These are phyloP conservation scores for Boletus sp. DNA, from an alignment of 768 basidiomycete genomes.

Conservation along the genomic window DNA sequence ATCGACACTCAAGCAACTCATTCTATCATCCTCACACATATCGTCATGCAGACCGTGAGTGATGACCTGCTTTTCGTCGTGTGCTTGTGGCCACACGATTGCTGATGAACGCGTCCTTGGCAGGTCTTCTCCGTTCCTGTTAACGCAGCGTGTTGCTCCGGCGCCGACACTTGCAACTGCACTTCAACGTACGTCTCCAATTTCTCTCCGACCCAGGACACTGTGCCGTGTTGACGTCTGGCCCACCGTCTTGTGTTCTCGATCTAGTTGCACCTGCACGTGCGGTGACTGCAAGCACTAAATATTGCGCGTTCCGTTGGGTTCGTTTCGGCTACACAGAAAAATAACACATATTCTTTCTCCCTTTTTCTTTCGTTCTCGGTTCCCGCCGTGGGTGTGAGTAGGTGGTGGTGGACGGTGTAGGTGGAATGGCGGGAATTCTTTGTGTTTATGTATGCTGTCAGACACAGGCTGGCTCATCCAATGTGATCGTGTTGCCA, in stretches of 20 bases:
- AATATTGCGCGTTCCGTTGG: background rate
- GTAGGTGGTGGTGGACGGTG: no score
- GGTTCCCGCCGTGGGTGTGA: no score
- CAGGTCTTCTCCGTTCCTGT: slow-evolving; percentile 9
- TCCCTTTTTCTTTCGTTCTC: no score
- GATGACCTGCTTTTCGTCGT: no score
- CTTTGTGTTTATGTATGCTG: no score
- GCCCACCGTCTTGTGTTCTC: background rate
- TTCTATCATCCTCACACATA: background rate
- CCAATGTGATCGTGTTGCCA: no score
- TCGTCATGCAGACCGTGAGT: slow-evolving; percentile 23
- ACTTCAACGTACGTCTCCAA: slow-evolving; percentile 3
- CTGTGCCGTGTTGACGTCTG: background rate
- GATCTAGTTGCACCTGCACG: slow-evolving; percentile 14
- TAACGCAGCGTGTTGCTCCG: slow-evolving; percentile 21
- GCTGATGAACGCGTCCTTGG: background rate
- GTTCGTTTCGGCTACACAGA: no score
- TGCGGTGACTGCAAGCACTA: slow-evolving; percentile 23
- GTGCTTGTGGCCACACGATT: background rate
- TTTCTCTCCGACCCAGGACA: background rate
- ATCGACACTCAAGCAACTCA: background rate
- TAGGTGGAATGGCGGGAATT: no score
- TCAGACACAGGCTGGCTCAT: no score
- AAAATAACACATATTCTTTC: no score
- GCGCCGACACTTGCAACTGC: slow-evolving; percentile 11